Evolutionary conservation across 257 asterid species (phyloP), one percentile per base, ranked within the genome.

Genomic region (Nicotiana knightiana): DNA sequence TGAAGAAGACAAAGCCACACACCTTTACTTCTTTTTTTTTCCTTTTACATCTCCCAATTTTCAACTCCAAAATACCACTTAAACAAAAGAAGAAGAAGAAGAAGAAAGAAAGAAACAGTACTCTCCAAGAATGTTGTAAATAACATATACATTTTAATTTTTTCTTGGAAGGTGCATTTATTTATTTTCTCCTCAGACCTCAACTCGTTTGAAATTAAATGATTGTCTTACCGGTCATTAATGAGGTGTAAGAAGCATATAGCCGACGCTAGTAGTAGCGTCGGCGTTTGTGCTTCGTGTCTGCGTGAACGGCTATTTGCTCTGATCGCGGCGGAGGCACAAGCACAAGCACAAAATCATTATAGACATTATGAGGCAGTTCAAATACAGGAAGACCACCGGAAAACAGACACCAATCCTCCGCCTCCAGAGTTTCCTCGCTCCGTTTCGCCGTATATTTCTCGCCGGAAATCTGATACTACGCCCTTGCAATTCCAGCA

Each of bases 271-370:
- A 93, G 93, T 51, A 86, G 97, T 92, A 28, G 86, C 84, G 77
- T 80, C 82, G 98, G 98, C 82, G 95, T 94, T 46, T 94, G 98
- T 90, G 95, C 97, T 85, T 81, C 97, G 82, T 95, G 98, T 61
- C 94, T 95, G 86, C 95, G 97, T 10, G 92, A 92, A 32, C 94
- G 97, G 17, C 96, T 94, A 70, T 73, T 83, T 64, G 86, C 91
- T 5, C 53, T 92, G 57, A 86, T 91, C 81, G 92, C 86, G 21
- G 94, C 91, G 61, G 97, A 91, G 81, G 85, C 12, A 78, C 87
- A 55, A 79, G 85, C 85, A 43, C 82, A 75, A 18, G 81, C 84
- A 35, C 84, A 79, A 28, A 64, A 68, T 16, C 59, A 51, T 84
- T 82, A 61, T 4, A 85, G 70, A 15, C 88, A 77, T 15, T 54